Conservation (phyloP, 1,139 yeast genomes). For the Meyerozyma smithsonii region DNA sequence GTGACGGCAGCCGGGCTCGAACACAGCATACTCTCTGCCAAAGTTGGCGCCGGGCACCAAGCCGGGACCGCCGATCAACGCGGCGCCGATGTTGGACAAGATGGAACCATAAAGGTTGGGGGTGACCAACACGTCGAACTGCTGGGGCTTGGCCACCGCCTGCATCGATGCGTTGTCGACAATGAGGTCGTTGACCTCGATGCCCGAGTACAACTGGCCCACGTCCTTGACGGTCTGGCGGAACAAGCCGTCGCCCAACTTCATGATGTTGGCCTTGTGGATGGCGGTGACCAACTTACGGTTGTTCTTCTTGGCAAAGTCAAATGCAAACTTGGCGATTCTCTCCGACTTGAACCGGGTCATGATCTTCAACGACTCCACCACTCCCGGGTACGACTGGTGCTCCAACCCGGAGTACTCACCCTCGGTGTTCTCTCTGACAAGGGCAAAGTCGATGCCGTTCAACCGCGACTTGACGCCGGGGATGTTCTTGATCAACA, state of each 20-base stretch:
- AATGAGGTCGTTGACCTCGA: slow-evolving; percentile 85
- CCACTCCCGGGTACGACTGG: slow-evolving; percentile 96
- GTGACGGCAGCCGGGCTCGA: slow-evolving; percentile 99
- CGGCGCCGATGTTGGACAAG: slow-evolving; percentile 97
- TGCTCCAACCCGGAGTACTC: slow-evolving; percentile 98
- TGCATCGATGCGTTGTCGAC: slow-evolving; percentile 99
- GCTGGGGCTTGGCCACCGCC: slow-evolving; percentile 97
- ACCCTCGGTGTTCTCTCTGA: slow-evolving; percentile 97
- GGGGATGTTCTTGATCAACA: slow-evolving; percentile 87
- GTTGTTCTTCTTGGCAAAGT: slow-evolving; percentile 88
- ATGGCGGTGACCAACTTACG: slow-evolving; percentile 93
- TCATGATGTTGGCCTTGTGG: slow-evolving; percentile 99
- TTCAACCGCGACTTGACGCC: slow-evolving; percentile 89
- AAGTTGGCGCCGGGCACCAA: slow-evolving; percentile 97
- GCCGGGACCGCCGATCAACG: slow-evolving; percentile 98
- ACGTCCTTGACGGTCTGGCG: slow-evolving; percentile 89
- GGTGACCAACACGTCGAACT: slow-evolving; percentile 94
- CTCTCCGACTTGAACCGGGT: slow-evolving; percentile 95
- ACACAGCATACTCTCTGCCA: slow-evolving; percentile 96
- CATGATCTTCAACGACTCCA: slow-evolving; percentile 92
- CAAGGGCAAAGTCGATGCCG: slow-evolving; percentile 87
- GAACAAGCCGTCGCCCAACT: slow-evolving; percentile 96
- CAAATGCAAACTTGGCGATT: slow-evolving; percentile 95
- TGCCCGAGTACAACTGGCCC: slow-evolving; percentile 85
- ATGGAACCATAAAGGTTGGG: slow-evolving; percentile 98